A percentile compares a stretch with the other conserved stretches of the same genome.
Evolutionary conservation across 345 rosid species (phyloP).

Genomic region (Durio zibethinus): DNA sequence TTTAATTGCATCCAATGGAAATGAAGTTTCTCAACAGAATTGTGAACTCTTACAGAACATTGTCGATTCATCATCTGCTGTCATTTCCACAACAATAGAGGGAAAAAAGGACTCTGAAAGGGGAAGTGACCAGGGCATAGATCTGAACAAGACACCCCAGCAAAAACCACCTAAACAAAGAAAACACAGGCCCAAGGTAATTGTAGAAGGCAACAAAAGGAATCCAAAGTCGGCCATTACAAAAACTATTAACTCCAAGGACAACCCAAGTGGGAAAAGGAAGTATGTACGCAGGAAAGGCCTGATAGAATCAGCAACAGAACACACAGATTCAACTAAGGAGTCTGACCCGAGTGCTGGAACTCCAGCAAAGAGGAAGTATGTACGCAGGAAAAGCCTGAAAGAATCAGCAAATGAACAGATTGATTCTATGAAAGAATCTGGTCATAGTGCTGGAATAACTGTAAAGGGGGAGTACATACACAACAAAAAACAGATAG

Average conservation of each 20-base stretch:
- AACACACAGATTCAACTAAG: slow-evolving; percentile 23
- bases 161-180: slow-evolving; percentile 56
- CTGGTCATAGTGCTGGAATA: background rate
- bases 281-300: slow-evolving; percentile 39
- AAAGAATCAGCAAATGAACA: slow-evolving; percentile 42
- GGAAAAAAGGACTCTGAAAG: slow-evolving; percentile 30
- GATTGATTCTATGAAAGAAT: slow-evolving; percentile 14
- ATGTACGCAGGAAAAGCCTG: slow-evolving; percentile 32
- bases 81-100: slow-evolving; percentile 27
- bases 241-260: slow-evolving; percentile 26
- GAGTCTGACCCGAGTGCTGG: background rate
- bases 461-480: slow-evolving; percentile 37
- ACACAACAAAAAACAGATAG: slow-evolving; percentile 32
- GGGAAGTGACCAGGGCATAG: slow-evolving; percentile 40
- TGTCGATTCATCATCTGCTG: slow-evolving; percentile 41
- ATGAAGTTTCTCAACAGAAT: slow-evolving; percentile 25
- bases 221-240: slow-evolving; percentile 41
- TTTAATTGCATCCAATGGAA: slow-evolving; percentile 20
- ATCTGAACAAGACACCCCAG: slow-evolving; percentile 71
- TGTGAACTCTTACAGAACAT: slow-evolving; percentile 36
- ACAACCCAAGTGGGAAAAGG: slow-evolving; percentile 42
- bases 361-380: slow-evolving; percentile 39
- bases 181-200: slow-evolving; percentile 85
- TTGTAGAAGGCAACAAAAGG: slow-evolving; percentile 53
- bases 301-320: slow-evolving; percentile 26